Base-by-base conservation (phyloP, 306 rosid species). In the Hippophae rhamnoides region DNA sequence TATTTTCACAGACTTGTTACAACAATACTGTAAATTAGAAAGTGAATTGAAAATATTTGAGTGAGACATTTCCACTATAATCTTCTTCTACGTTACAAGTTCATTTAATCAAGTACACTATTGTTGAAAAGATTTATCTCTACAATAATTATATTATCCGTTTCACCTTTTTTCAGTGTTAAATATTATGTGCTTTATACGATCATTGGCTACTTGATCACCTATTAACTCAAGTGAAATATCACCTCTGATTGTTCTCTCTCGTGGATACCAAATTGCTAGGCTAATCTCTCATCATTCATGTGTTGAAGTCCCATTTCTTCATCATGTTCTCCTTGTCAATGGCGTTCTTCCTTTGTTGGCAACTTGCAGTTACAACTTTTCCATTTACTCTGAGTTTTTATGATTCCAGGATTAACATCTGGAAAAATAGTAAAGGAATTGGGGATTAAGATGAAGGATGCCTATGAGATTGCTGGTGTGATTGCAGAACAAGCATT, bases 401-500 rank as follows among this genome's bases (percentile, higher is more conserved):
- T 76, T 18, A 58, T 85, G 18, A 44, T 83, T 65, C 95, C 97
- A 5, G 89, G 86, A 54, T 65, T 85, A 70, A 75, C 72, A 71
- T 81, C 77, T 56, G 89, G 90, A 27, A 83, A 79, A 64, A 54
- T 47, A 9, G n/a, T 83, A 60, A 79, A 85, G 69, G 77, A 79
- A 12, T 14, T 81, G 12, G 95, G 79, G 25, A 13, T 2, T 13
- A 63, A 79, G 71, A 78, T 75, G 66, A 81, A 78, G 63, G 76
- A 66, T 44, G 75, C 83, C 12, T 85, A 83, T 27, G 89, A 75
- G 41, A 70, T 73, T 69, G 90, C 87, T n/a, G 95, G 97, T 3
- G 72, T 85, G 62, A 76, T 83, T 55, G 90, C 90, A 8, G 90
- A 89, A 72, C 97, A 89, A 76, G 85, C 89, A 49, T 68, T 89